Base-by-base conservation (phyloP, 1,139 yeast genomes). In the Geotrichum phurueaensis region DNA sequence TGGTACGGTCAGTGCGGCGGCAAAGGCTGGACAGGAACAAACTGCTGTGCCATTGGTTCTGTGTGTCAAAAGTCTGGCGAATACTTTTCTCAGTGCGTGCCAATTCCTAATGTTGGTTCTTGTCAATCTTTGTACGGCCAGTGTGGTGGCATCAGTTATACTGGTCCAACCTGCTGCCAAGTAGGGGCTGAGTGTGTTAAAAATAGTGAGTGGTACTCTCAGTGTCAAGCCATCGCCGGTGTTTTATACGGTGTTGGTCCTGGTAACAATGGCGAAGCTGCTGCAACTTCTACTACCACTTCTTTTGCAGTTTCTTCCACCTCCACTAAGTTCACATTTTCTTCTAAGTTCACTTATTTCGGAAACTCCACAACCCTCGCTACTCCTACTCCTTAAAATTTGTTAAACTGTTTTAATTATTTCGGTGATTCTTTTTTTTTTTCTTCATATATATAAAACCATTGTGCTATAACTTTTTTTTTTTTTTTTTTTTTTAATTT, bases 1-100 rank as follows among this genome's bases (percentile, higher is more conserved):
- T 54, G 61, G 60, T 59, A 54, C 39, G 63, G 62, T 18, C 63
- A 60, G 25, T 60, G 63, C 22, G 63, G 63, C 15, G 63, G 63
- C 12, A 59, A 27, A n/a, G 56, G 60, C 18, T 60, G 61, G 61
- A 22, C 43, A 3, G 63, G 63, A 4, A 23, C 60, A 9, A 59
- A 59, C 39, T 59, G 62, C 55, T 60, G 63, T 43, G 48, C 58
- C n/a, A 9, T 50, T n/a, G 63, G 63, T 18, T 52, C 62, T 23
- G 22, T 25, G 9, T 60, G 63, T 33, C 13, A 3, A 15, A 15
- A 29, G 23, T 15, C 18, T 47, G 33, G 25, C 23, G 52, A 51
- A 10, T 59, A 39, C 36, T 60, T 23, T 29, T 60, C 60, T 18
- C 62, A 59, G 27, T 60, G 63, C 47, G 23, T 59, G 3, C 60